These are phyloP conservation scores for Mayamaea pseudoterrestris DNA, from an alignment of 108 stramenopile species.

Conservation along the genomic window DNA sequence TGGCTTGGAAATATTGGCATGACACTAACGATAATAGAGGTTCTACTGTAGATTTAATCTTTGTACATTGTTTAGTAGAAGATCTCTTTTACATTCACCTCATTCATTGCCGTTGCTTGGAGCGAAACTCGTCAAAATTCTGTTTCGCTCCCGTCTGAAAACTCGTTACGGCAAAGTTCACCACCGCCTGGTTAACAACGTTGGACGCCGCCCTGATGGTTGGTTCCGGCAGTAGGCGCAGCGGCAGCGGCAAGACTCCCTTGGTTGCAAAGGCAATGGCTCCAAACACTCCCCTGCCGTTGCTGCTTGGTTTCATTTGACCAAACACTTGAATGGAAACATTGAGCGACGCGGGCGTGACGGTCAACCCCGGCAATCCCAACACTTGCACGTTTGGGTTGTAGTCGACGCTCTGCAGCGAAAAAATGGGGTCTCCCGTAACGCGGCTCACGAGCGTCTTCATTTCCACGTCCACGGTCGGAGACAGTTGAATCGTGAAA, in stretches of 20 bases:
- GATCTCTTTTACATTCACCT: neutral
- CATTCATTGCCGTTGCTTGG: neutral
- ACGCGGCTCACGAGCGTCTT: slow-evolving; percentile 23
- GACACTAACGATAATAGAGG: neutral
- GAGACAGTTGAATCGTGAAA: slow-evolving; percentile 58
- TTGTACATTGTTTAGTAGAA: neutral
- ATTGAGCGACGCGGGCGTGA: slow-evolving; percentile 36
- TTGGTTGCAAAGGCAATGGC: slow-evolving; percentile 51
- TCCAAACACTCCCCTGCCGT: slow-evolving; percentile 59
- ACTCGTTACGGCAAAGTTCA: slow-evolving; percentile 43
- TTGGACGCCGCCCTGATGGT: slow-evolving; percentile 38
- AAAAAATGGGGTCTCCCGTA: slow-evolving; percentile 21
- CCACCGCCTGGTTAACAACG: slow-evolving; percentile 51
- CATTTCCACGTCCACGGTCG: slow-evolving; percentile 64
- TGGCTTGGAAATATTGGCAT: slow-evolving; percentile 27
- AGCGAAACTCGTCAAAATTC: slow-evolving; percentile 32
- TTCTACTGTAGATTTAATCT: neutral
- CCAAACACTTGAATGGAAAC: slow-evolving; percentile 68
- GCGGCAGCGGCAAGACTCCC: slow-evolving; percentile 47
- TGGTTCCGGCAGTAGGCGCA: slow-evolving; percentile 49
- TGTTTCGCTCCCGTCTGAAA: slow-evolving; percentile 49
- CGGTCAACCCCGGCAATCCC: slow-evolving; percentile 47
- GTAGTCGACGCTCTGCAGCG: slow-evolving; percentile 53
- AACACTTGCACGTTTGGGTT: slow-evolving; percentile 62
- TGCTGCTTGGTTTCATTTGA: slow-evolving; percentile 40